A percentile compares a stretch with the other conserved stretches of the same genome.
Evolutionary conservation across 257 asterid species (phyloP).

Genomic region (Schizonepeta tenuifolia): DNA sequence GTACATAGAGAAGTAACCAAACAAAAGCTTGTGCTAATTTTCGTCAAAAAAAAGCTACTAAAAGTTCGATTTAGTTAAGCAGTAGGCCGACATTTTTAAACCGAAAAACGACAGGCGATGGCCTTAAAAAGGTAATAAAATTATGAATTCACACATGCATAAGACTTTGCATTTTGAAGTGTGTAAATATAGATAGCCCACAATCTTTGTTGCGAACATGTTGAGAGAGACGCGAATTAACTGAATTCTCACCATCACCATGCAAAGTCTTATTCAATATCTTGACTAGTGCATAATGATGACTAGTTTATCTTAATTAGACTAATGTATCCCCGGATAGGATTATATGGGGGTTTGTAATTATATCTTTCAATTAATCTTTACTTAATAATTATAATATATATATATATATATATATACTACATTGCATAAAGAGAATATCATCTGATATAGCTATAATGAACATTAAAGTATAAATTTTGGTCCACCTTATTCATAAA

Average conservation of each 20-base stretch:
- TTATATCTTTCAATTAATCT: background rate
- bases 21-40: background rate
- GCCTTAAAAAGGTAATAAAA: background rate
- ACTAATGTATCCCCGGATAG: background rate
- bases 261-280: slow-evolving; percentile 15
- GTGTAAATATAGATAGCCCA: slow-evolving; percentile 21
- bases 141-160: slow-evolving; percentile 35
- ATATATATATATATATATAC: too few species aligned
- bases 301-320: background rate
- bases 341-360: background rate
- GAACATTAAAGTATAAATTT: too few species aligned
- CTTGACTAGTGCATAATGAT: slow-evolving; percentile 10
- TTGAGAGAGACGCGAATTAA: background rate
- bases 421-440: too few species aligned
- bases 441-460: too few species aligned
- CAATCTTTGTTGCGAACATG: slow-evolving; percentile 27
- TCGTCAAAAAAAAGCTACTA: background rate
- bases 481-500: too few species aligned
- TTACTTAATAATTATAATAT: background rate
- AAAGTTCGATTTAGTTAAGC: background rate
- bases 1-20: background rate
- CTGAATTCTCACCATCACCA: slow-evolving; percentile 25
- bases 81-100: background rate
- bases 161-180: slow-evolving; percentile 20
- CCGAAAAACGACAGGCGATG: slow-evolving; percentile 14